These are phyloP conservation scores for Coniosporium tulheliwenetii DNA, from an alignment of 2,329 filamentous ascomycete genomes.

Conservation along the genomic window DNA sequence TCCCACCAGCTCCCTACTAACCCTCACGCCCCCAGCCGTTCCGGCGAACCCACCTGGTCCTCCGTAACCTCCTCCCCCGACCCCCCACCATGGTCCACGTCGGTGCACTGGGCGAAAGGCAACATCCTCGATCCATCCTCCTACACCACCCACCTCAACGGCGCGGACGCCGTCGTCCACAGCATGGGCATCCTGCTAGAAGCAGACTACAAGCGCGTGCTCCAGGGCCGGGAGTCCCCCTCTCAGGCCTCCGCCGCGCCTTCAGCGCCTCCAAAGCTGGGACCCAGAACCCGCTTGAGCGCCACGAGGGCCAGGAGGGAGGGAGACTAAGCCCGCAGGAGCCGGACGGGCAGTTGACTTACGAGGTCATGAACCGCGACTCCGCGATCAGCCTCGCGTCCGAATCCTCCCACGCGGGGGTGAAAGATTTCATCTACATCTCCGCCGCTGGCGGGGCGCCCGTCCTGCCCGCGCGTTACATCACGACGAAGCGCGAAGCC, in stretches of 20 bases:
- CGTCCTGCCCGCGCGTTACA: constrained; percentile 70
- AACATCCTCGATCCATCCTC: constrained; percentile 73
- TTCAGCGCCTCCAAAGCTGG: constrained; percentile 52
- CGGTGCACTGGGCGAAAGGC: constrained; percentile 74
- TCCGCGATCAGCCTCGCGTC: constrained; percentile 67
- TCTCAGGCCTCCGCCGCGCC: constrained; percentile 61
- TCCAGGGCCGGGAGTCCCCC: constrained; percentile 71
- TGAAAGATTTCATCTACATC: constrained; percentile 67
- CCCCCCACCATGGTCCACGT: constrained; percentile 65
- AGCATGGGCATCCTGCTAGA: constrained; percentile 92
- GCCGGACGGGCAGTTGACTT: constrained; percentile 65
- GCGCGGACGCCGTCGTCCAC: constrained; percentile 77
- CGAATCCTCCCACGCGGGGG: constrained; percentile 50
- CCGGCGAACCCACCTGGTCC: constrained; percentile 77
- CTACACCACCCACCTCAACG: constrained; percentile 61
- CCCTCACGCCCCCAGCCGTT: constrained; percentile 45
- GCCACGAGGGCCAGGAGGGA: constrained; percentile 38
- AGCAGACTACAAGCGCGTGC: constrained; percentile 89
- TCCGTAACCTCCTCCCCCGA: constrained; percentile 54
- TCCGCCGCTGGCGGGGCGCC: constrained; percentile 79
- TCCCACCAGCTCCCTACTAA: background rate
- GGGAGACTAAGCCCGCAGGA: constrained; percentile 43
- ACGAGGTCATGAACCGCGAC: constrained; percentile 95
- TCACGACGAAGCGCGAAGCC: constrained; percentile 81
- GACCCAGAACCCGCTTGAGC: constrained; percentile 54